Percentiles rank a stretch among this genome's conserved stretches.
Conservation (phyloP, 768 basidiomycete species). For the Tylopilus cervinicoccineus region DNA sequence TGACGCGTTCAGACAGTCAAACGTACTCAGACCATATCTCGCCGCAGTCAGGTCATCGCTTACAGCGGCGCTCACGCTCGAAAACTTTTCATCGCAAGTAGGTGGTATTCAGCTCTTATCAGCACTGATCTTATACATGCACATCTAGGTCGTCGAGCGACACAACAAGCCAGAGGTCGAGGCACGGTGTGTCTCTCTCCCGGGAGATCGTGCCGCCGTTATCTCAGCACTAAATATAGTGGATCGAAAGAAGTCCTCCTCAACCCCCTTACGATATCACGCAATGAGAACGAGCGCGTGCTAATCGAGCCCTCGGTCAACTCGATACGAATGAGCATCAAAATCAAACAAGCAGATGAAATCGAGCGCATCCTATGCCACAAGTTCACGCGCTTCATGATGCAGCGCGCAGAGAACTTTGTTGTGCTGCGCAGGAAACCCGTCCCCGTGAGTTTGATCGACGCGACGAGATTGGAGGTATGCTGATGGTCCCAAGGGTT, state of each 20-base stretch:
- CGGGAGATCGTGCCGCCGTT: neutral
- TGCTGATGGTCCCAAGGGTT: constrained; percentile 59
- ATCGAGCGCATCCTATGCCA: constrained; percentile 96
- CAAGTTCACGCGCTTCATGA: constrained; percentile 99
- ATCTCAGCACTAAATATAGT: constrained; percentile 38
- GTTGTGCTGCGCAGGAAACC: constrained; percentile 94
- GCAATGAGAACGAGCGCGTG: constrained; percentile 96
- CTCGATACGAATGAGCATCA: constrained; percentile 94
- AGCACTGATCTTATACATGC: constrained; percentile 2
- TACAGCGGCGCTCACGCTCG: constrained; percentile 94
- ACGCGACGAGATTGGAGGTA: constrained; percentile 9
- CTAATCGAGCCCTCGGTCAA: constrained; percentile 97
- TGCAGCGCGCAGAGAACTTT: constrained; percentile 97
- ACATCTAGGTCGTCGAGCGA: constrained; percentile 79
- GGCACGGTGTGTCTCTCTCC: constrained; percentile 51
- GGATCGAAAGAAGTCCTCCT: constrained; percentile 92
- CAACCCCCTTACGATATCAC: constrained; percentile 89
- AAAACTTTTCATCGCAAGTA: constrained; percentile 92
- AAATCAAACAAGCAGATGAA: constrained; percentile 99
- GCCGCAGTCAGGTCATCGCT: constrained; percentile 93
- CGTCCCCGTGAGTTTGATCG: constrained; percentile 57
- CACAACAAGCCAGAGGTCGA: constrained; percentile 98
- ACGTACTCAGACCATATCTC: constrained; percentile 92
- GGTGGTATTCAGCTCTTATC: constrained; percentile 8
- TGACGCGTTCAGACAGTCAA: constrained; percentile 57